These are phyloP conservation scores for Macadamia tetraphylla DNA, from an alignment of 164 flowering plant species.

Conservation along the genomic window DNA sequence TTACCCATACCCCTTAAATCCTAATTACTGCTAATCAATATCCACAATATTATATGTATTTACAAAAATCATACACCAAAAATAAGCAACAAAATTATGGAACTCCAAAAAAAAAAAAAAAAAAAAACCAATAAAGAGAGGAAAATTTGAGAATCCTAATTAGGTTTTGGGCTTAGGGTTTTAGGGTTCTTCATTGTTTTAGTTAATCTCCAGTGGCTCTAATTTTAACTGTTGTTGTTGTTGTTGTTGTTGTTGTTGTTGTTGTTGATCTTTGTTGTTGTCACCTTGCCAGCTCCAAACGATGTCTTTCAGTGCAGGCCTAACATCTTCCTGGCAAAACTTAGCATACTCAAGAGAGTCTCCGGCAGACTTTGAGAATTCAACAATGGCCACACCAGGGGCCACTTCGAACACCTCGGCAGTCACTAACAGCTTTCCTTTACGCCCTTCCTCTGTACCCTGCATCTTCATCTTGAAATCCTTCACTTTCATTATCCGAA, in stretches of 20 bases:
- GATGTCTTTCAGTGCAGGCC: slow-evolving; percentile 33
- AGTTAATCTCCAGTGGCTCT: no score
- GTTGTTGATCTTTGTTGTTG: slow-evolving; percentile 3
- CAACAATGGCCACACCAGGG: slow-evolving; percentile 40
- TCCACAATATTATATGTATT: no score
- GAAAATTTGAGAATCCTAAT: no score
- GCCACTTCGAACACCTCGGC: slow-evolving; percentile 56
- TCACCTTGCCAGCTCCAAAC: slow-evolving; percentile 43
- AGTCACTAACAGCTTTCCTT: slow-evolving; percentile 39
- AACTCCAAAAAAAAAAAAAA: no score
- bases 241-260: background rate
- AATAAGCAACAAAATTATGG: no score
- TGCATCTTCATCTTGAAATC: slow-evolving; percentile 43
- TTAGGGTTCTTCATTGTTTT: no score
- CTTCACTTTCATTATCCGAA: slow-evolving; percentile 19
- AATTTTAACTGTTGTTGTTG: background rate
- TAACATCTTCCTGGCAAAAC: slow-evolving; percentile 29
- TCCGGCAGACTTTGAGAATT: slow-evolving; percentile 32
- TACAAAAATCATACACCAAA: no score
- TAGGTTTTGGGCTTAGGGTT: no score
- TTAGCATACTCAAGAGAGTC: slow-evolving; percentile 31
- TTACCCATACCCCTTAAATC: no score
- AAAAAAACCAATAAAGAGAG: no score
- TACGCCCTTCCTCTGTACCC: slow-evolving; percentile 40
- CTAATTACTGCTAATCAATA: no score